Percentiles rank a stretch among this genome's conserved stretches.
phyloP scores from a whole-genome alignment of 2,329 filamentous ascomycete genomes.

The Epichloe typhina region DNA sequence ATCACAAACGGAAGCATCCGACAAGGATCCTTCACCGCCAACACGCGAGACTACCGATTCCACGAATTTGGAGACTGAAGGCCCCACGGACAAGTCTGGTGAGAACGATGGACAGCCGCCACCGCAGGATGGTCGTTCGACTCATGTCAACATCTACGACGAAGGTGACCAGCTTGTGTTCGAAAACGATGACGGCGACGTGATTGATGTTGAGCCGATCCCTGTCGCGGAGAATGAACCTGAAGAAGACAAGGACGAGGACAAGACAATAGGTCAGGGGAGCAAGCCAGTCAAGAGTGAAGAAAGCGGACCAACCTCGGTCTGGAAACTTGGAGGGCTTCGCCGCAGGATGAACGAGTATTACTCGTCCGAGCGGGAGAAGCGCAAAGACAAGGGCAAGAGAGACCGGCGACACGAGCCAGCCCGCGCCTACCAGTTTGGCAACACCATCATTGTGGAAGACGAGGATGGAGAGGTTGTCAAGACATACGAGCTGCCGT shows the following conservation, averaged over 20 bases:
- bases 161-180: slow-evolving; percentile 70
- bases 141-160: slow-evolving; percentile 56
- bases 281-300: not conserved
- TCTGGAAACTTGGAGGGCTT: slow-evolving; percentile 26
- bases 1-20: slow-evolving; percentile 12
- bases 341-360: slow-evolving; percentile 38
- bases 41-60: slow-evolving; percentile 20
- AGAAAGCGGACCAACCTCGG: slow-evolving; percentile 2
- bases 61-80: slow-evolving; percentile 20
- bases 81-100: slow-evolving; percentile 16
- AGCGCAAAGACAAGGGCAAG: slow-evolving; percentile 50
- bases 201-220: slow-evolving; percentile 48
- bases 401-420: slow-evolving; percentile 51
- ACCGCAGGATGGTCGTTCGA: slow-evolving; percentile 3
- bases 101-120: slow-evolving; percentile 15
- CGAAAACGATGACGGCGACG: slow-evolving; percentile 79
- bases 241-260: not conserved
- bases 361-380: slow-evolving; percentile 46
- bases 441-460: slow-evolving; percentile 78
- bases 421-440: slow-evolving; percentile 75
- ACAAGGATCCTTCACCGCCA: slow-evolving; percentile 18
- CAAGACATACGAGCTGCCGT: slow-evolving; percentile 66
- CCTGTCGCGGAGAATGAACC: slow-evolving; percentile 2
- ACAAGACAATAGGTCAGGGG: not conserved
- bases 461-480: slow-evolving; percentile 78